A percentile compares a stretch with the other conserved stretches of the same genome.
Evolutionary conservation across 176 grass and related monocot genomes (phyloP).

Genomic region (Sorghum bicolor): DNA sequence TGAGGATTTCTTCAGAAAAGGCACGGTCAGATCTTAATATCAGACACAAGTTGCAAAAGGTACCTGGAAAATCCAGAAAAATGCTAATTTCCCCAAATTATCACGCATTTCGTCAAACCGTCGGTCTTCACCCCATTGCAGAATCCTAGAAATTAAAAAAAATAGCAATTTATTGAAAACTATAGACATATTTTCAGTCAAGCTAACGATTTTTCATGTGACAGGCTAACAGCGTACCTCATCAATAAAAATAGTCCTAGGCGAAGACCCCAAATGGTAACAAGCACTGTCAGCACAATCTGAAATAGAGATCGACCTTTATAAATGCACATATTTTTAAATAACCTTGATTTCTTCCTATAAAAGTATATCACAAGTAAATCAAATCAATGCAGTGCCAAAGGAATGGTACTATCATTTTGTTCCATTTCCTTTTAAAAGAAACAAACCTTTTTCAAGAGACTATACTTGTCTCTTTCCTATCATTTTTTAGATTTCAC

Average conservation of each 20-base stretch:
- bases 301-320: conserved; percentile 42
- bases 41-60: conserved; percentile 3
- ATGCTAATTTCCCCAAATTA: conserved; percentile 71
- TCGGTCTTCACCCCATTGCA: conserved; percentile 87
- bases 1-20: conserved; percentile 30
- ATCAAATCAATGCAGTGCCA: neutral
- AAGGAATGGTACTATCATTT: neutral
- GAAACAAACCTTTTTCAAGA: neutral
- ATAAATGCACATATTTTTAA: conserved; percentile 7
- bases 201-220: neutral
- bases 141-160: conserved; percentile 52
- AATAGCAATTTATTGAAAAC: neutral
- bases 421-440: neutral
- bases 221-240: conserved; percentile 51
- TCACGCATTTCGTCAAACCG: conserved; percentile 86
- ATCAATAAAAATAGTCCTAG: conserved; percentile 79
- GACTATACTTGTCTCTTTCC: neutral
- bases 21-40: neutral
- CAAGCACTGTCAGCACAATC: conserved; percentile 76
- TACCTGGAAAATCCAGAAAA: conserved; percentile 93
- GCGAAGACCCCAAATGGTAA: conserved; percentile 79
- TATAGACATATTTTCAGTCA: neutral
- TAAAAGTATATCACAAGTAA: neutral
- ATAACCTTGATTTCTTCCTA: neutral
- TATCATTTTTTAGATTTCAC: neutral